phyloP scores from a whole-genome alignment of 148 eudicot species.

The Diospyros lotus region DNA sequence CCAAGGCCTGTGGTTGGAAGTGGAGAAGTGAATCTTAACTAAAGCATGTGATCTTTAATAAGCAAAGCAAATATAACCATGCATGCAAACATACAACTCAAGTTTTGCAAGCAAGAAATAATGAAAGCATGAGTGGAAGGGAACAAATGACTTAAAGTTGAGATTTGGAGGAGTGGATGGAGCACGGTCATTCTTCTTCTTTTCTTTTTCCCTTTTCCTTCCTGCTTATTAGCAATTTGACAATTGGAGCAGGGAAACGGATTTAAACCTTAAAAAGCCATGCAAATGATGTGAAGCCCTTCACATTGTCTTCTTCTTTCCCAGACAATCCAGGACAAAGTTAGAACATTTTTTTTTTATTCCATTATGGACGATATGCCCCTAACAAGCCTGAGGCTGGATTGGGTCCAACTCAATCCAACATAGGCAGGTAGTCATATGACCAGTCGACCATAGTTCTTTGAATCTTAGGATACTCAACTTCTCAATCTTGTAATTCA shows the following conservation, averaged over 20 bases:
- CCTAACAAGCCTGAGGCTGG: slow-evolving; percentile 1
- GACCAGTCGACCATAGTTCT: neutral
- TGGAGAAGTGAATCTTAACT: neutral
- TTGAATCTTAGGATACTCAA: neutral
- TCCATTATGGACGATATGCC: too few relatives aligned
- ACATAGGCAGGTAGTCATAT: neutral
- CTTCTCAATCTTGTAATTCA: slow-evolving; percentile 2
- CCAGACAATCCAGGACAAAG: slow-evolving; percentile 1
- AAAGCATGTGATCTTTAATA: neutral
- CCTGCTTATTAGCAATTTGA: neutral
- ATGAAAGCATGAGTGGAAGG: neutral
- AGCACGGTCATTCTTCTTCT: neutral
- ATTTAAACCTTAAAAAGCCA: neutral
- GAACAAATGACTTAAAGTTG: neutral
- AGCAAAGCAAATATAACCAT: neutral
- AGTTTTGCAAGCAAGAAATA: neutral
- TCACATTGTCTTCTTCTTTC: neutral
- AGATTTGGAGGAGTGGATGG: neutral
- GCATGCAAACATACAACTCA: too few relatives aligned
- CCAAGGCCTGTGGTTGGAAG: slow-evolving; percentile 59
- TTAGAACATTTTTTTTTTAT: neutral
- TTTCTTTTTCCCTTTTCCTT: too few relatives aligned
- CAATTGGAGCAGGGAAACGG: neutral
- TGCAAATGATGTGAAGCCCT: slow-evolving; percentile 10
- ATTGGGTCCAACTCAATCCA: slow-evolving; percentile 1